Conservation (phyloP, 1,284 basidiomycete genomes). For the Microbotryum saponariae region DNA sequence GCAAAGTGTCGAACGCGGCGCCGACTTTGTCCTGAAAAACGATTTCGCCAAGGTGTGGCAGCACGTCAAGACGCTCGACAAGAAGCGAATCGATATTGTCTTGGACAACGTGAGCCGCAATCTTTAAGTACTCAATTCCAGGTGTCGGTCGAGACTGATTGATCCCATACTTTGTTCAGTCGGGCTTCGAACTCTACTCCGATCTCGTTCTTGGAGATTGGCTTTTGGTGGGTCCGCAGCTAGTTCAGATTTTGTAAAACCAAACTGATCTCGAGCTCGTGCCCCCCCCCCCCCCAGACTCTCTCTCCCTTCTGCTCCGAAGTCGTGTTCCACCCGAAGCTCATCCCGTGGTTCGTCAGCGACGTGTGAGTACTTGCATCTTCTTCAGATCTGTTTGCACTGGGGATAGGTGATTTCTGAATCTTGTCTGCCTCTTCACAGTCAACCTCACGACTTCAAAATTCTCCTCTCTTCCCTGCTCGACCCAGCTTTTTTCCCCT, state of each 20-base stretch:
- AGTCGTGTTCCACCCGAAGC: slow-evolving; percentile 83
- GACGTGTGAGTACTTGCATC: slow-evolving; percentile 18
- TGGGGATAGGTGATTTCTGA: slow-evolving; percentile 36
- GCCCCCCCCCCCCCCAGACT: slow-evolving; percentile 41
- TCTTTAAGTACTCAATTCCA: neutral
- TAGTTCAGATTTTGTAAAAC: too few species aligned
- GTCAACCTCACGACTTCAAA: slow-evolving; percentile 38
- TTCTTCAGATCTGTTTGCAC: too few species aligned
- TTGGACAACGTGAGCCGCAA: slow-evolving; percentile 67
- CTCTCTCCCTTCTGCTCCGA: slow-evolving; percentile 71
- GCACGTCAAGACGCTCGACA: slow-evolving; percentile 54
- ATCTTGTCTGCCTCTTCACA: slow-evolving; percentile 45
- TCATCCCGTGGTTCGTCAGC: slow-evolving; percentile 89
- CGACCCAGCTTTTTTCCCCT: slow-evolving; percentile 52
- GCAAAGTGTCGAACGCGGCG: slow-evolving; percentile 68
- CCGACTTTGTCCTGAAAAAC: slow-evolving; percentile 72
- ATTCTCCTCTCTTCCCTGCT: slow-evolving; percentile 44
- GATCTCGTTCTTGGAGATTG: slow-evolving; percentile 94
- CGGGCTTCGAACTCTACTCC: slow-evolving; percentile 91
- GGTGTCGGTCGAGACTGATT: neutral
- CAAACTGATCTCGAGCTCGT: too few species aligned
- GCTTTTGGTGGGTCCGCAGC: slow-evolving; percentile 47
- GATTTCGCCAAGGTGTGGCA: slow-evolving; percentile 73
- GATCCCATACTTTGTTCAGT: slow-evolving; percentile 42
- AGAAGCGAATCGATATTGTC: slow-evolving; percentile 71